Evolutionary conservation across 1,284 basidiomycete genomes (phyloP).

Genomic region (Pseudozyma flocculosa): DNA sequence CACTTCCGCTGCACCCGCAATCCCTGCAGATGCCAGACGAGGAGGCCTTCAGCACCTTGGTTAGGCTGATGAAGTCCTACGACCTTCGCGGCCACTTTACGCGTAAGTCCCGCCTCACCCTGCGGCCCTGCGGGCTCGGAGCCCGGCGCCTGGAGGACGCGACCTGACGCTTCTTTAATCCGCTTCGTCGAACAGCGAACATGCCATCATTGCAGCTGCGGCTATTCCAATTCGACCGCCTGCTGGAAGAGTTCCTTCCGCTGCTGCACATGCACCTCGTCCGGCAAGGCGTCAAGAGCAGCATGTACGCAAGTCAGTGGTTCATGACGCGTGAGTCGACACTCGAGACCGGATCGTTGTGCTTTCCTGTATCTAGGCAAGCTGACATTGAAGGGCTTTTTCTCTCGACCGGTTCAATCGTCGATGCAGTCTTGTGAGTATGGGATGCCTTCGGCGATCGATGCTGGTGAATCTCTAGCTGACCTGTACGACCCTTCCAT

Average conservation of each 20-base stretch:
- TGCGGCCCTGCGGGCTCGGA: too few relatives aligned
- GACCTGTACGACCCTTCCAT: too few relatives aligned
- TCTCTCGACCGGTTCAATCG: neutral
- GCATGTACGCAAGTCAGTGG: constrained; percentile 94
- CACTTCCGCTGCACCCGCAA: too few relatives aligned
- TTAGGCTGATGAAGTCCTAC: constrained; percentile 97
- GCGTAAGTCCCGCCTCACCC: constrained; percentile 56
- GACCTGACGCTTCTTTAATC: too few relatives aligned
- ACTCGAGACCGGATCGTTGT: too few relatives aligned
- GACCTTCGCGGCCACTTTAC: constrained; percentile 93
- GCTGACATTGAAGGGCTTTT: too few relatives aligned
- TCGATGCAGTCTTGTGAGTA: constrained; percentile 1
- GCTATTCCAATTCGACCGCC: constrained; percentile 84
- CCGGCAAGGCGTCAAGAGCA: constrained; percentile 83
- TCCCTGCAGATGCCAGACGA: constrained; percentile 54
- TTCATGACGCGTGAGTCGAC: constrained; percentile 75
- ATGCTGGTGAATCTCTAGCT: neutral
- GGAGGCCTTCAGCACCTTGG: constrained; percentile 92
- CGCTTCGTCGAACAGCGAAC: constrained; percentile 64
- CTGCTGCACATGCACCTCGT: constrained; percentile 87
- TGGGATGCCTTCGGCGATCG: neutral
- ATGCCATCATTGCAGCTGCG: constrained; percentile 96
- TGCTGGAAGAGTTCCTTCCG: constrained; percentile 87
- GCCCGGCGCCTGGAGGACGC: too few relatives aligned
- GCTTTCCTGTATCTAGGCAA: neutral